Evolutionary conservation across 1,139 yeast species (phyloP).

Genomic region (Yamadazyma dendronema): DNA sequence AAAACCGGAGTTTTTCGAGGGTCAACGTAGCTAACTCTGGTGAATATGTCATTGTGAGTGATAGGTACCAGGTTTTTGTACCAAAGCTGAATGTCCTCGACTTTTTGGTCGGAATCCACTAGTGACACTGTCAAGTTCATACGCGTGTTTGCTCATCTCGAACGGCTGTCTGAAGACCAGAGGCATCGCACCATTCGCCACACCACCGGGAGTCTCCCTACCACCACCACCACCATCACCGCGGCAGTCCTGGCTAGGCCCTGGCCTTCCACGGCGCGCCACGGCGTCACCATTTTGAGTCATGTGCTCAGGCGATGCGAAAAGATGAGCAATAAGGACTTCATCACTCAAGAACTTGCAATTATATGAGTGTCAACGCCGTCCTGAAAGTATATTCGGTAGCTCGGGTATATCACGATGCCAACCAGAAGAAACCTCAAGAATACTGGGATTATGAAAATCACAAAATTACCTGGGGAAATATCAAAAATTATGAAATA

Average conservation of each 20-base stretch:
- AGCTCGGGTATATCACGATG: constrained; percentile 88
- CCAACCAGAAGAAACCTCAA: constrained; percentile 70
- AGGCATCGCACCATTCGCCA: no score
- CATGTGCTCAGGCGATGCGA: no score
- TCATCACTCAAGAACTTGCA: no score
- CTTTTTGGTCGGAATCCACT: constrained; percentile 11
- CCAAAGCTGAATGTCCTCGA: constrained; percentile 30
- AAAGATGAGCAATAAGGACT: no score
- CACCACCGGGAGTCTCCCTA: no score
- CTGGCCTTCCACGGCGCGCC: no score
- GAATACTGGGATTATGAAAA: constrained; percentile 95
- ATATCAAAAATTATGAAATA: constrained; percentile 80
- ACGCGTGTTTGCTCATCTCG: no score
- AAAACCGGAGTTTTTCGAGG: constrained; percentile 29
- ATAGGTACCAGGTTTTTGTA: constrained; percentile 11
- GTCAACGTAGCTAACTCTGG: constrained; percentile 18
- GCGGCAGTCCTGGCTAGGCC: no score
- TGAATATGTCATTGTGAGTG: constrained; percentile 9
- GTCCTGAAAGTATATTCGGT: constrained; percentile 52
- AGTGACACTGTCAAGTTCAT: constrained; percentile 7
- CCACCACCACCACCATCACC: no score
- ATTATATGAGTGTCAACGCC: constrained; percentile 30
- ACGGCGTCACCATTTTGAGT: no score
- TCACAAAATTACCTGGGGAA: constrained; percentile 68
- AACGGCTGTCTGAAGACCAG: no score